Conservation (phyloP, 306 rosid species). For the Hylodesmum podocarpum region DNA sequence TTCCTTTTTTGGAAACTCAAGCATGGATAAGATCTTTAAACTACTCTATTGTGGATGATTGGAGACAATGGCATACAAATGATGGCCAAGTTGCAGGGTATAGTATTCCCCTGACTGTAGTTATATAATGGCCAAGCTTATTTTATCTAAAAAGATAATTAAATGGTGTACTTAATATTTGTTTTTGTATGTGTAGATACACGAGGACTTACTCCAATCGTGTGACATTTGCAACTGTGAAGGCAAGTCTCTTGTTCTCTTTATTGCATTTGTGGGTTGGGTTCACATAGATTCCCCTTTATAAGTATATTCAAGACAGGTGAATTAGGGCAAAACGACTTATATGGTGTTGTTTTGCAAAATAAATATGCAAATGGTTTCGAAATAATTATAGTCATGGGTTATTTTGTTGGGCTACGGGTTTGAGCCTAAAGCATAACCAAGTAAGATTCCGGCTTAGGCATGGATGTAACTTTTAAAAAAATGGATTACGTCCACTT, state of each 20-base stretch:
- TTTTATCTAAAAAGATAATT: neutral
- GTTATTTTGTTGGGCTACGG: too few species aligned
- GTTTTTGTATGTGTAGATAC: slow-evolving; percentile 39
- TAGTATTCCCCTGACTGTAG: slow-evolving; percentile 27
- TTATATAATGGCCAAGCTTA: neutral
- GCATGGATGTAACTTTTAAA: too few species aligned
- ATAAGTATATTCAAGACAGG: neutral
- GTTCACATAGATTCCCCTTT: neutral
- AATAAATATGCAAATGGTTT: too few species aligned
- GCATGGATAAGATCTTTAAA: slow-evolving; percentile 72
- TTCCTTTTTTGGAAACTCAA: slow-evolving; percentile 51
- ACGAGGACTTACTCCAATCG: slow-evolving; percentile 58
- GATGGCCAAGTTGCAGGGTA: slow-evolving; percentile 69
- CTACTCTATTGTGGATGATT: slow-evolving; percentile 61
- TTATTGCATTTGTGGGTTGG: neutral
- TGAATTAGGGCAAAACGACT: neutral
- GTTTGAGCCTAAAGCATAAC: too few species aligned
- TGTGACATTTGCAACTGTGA: slow-evolving; percentile 75
- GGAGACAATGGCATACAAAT: slow-evolving; percentile 68
- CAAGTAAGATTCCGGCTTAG: too few species aligned
- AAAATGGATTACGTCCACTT: too few species aligned
- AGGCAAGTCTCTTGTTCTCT: slow-evolving; percentile 40
- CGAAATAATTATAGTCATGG: too few species aligned
- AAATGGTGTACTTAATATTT: neutral
- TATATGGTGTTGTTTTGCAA: too few species aligned